Evolutionary conservation across 2,329 filamentous ascomycete species (phyloP), one percentile per base, ranked within the genome.

Genomic region (Amylocarpus encephaloides): DNA sequence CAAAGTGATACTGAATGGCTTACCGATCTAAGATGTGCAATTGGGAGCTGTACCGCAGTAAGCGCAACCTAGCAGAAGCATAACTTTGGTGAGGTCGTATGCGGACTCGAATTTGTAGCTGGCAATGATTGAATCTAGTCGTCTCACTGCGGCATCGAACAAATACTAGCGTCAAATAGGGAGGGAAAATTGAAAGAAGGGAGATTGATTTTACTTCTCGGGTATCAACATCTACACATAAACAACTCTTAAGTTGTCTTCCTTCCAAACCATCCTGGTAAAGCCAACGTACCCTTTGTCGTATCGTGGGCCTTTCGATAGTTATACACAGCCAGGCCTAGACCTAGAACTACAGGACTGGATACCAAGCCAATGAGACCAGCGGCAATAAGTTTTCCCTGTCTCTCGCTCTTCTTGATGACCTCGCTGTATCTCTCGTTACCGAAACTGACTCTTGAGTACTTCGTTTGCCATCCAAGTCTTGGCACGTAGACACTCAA

Each of bases 381-480:
- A 6, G 57, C 42, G 1, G 60, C 44, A 39, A 64, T 51, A 13
- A 63, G 12, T 29, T 46, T 46, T 2, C 85, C 82, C 67, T 95
- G 90, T 48, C 78, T 70, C 49, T 85, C 78, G 50, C 85, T 88
- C 57, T 78, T 79, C 35, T 71, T 73, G 32, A 89, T 77, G 3
- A 97, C 86, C 53, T 94, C 85, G 0, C 86, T 88, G 68, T 98
- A 98, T 16, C 87, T 74, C 70, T 95, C 86, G 62, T 95, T 96
- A 52, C 88, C 88, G 66, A 98, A 98, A 59, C 90, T 95, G 7
- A 98, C 85, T 16, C 92, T 79, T 1, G 86, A 83, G 66, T 98
- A 98, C 70, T 95, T 89, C 1, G 93, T 98, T 64, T 85, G 82
- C 83, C 92, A 96, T 0, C 92, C 93, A 11, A 91, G 69, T 22